Evolutionary conservation across 495 filamentous ascomycete species (phyloP).

Genomic region (Talaromyces thailandensis): DNA sequence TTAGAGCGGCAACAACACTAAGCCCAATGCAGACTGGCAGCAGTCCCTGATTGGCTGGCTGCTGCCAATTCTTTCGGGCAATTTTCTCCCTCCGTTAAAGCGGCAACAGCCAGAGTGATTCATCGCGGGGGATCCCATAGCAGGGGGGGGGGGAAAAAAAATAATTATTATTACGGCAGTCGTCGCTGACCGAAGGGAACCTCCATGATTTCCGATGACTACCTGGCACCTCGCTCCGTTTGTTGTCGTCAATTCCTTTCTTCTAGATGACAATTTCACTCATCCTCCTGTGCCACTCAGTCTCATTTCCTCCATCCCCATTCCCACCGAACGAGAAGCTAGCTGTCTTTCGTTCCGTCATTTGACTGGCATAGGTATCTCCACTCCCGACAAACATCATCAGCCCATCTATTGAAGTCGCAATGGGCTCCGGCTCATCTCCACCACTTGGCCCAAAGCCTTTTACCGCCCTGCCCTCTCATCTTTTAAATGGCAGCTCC

Average conservation of each 20-base stretch:
- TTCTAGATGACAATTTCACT: background rate
- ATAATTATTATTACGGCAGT: background rate
- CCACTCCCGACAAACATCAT: background rate
- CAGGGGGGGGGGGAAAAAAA: background rate
- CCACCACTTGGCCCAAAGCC: slow-evolving; percentile 31
- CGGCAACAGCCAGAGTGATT: background rate
- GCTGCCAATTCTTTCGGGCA: background rate
- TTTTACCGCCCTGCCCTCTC: slow-evolving; percentile 36
- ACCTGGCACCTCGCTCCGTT: background rate
- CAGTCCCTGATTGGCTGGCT: background rate
- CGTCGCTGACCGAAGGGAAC: slow-evolving; percentile 4
- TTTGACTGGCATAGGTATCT: background rate
- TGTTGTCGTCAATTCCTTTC: background rate
- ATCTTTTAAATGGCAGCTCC: slow-evolving; percentile 39
- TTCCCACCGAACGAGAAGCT: background rate
- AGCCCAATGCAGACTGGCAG: background rate
- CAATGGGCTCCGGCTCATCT: slow-evolving; percentile 32
- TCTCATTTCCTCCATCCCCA: background rate
- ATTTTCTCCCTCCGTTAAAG: background rate
- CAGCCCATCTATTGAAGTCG: background rate
- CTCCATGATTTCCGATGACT: background rate
- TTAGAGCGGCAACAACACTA: background rate
- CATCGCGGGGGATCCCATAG: background rate
- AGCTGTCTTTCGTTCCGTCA: background rate
- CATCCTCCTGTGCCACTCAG: background rate